Percentiles rank a stretch among this genome's conserved stretches.
Conservation (phyloP, 768 basidiomycete species). For the Cystobasidium tubakii region DNA sequence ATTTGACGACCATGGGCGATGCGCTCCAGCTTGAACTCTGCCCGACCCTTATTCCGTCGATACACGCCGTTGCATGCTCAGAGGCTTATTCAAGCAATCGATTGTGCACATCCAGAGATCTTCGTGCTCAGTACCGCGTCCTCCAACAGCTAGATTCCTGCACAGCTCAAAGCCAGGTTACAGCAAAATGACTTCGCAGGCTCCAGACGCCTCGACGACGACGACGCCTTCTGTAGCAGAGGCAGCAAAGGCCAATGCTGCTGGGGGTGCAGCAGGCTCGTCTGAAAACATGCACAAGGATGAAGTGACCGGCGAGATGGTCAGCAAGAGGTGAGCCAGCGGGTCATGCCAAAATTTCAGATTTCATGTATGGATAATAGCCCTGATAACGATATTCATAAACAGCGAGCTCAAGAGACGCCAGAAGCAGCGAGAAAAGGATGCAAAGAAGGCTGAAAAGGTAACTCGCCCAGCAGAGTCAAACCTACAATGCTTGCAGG, state of each 20-base stretch:
- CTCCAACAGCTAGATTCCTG: neutral
- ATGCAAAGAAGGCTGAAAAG: constrained; percentile 71
- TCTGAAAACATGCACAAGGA: constrained; percentile 49
- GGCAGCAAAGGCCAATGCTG: neutral
- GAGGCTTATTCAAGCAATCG: neutral
- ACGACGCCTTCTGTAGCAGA: constrained; percentile 16
- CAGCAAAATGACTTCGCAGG: constrained; percentile 19
- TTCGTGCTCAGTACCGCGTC: neutral
- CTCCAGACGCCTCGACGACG: constrained; percentile 27
- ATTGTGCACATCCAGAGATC: neutral
- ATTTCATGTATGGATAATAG: neutral
- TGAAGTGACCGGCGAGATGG: constrained; percentile 81
- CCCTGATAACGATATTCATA: constrained; percentile 1
- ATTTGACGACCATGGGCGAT: no score
- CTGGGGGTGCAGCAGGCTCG: neutral
- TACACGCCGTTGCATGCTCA: constrained; percentile 14
- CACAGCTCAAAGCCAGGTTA: neutral
- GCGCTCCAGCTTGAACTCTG: neutral
- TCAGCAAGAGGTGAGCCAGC: constrained; percentile 79
- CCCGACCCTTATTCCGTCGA: neutral
- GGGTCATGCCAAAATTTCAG: neutral
- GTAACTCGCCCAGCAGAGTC: no score
- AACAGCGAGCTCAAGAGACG: constrained; percentile 86
- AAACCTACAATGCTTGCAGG: no score
- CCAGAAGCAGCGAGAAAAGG: constrained; percentile 69